These are phyloP conservation scores for Paspalum notatum DNA, from an alignment of 176 grass and related monocot species.

Conservation along the genomic window DNA sequence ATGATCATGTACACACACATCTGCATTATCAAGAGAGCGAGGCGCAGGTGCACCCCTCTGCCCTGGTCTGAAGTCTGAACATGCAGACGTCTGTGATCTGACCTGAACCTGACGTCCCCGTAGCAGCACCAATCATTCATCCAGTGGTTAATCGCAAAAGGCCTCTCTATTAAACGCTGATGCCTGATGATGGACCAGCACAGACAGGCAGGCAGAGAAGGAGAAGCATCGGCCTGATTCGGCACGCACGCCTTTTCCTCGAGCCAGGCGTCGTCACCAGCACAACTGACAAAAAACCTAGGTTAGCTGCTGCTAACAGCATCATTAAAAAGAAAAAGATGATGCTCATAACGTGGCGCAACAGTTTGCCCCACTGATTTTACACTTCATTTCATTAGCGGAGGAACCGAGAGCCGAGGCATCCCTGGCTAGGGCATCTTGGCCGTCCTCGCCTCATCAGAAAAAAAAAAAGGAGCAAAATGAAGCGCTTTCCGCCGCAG, in stretches of 20 bases:
- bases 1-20: background rate
- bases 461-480: background rate
- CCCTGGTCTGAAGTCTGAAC: too few species aligned
- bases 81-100: background rate
- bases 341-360: background rate
- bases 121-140: background rate
- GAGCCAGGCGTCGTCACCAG: constrained; percentile 12
- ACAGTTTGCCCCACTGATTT: constrained; percentile 25
- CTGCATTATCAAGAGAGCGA: background rate
- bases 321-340: background rate
- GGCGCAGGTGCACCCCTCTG: too few species aligned
- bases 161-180: background rate
- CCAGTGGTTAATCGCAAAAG: background rate
- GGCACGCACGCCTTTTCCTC: too few species aligned
- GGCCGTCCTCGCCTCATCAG: background rate
- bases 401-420: background rate
- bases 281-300: background rate
- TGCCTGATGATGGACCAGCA: too few species aligned
- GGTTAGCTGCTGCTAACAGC: constrained; percentile 36
- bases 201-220: background rate
- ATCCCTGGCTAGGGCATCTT: background rate
- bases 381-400: background rate
- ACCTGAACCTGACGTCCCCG: background rate
- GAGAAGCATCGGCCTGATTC: too few species aligned
- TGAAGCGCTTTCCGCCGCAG: background rate